A percentile compares a stretch with the other conserved stretches of the same genome.
Evolutionary conservation across 225 moss, liverwort and hornwort species (phyloP).

Genomic region (Polytrichum commune): DNA sequence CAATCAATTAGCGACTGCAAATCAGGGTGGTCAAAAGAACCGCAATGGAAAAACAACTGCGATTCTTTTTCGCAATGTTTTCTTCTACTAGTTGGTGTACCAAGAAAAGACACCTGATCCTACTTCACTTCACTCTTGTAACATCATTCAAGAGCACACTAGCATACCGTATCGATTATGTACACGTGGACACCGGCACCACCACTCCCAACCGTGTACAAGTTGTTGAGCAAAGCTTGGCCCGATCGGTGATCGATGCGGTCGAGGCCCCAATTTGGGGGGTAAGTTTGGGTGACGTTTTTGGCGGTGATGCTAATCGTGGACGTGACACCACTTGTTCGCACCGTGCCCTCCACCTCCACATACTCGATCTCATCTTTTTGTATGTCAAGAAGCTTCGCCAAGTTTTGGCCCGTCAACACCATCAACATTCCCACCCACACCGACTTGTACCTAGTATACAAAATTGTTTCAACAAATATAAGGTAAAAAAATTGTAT

Average conservation of each 20-base stretch:
- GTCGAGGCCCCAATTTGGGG: constrained; percentile 88
- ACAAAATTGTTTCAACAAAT: constrained; percentile 2
- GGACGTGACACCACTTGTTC: constrained; percentile 25
- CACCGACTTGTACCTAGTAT: constrained; percentile 50
- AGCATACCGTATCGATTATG: constrained; percentile 81
- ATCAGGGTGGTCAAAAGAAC: no score
- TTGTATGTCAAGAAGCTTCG: constrained; percentile 58
- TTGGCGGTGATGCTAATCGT: constrained; percentile 8
- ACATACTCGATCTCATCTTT: constrained; percentile 59
- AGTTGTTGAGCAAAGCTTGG: constrained; percentile 52
- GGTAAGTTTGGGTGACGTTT: constrained; percentile 64
- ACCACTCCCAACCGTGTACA: constrained; percentile 55
- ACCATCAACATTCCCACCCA: constrained; percentile 91
- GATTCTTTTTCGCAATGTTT: no score
- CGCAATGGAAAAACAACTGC: no score
- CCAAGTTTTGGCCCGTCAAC: constrained; percentile 65
- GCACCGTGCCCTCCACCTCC: constrained; percentile 76
- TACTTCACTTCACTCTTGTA: no score
- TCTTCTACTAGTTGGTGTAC: no score
- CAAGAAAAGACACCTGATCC: no score
- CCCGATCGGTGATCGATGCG: constrained; percentile 77
- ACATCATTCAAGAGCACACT: constrained; percentile 27
- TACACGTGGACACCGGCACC: constrained; percentile 81
- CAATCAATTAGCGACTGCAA: no score
- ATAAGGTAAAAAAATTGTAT: no score